These are phyloP conservation scores for Tuber borchii DNA, from an alignment of 495 filamentous ascomycete genomes.

Conservation along the genomic window DNA sequence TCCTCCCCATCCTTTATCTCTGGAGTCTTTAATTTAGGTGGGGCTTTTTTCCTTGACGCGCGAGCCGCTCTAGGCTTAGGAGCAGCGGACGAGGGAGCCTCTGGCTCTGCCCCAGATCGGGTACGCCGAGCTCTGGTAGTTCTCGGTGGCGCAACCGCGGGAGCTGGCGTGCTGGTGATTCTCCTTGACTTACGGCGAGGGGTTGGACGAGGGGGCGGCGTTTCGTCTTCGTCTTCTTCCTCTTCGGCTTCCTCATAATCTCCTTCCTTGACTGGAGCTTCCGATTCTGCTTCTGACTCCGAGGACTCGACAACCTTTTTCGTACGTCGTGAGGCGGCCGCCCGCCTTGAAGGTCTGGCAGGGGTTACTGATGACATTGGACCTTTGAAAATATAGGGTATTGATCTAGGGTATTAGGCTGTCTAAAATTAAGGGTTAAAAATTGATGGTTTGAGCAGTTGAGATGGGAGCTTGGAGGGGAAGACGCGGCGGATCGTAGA, in stretches of 20 bases:
- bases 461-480: neutral
- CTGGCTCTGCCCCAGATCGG: constrained; percentile 12
- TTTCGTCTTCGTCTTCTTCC: neutral
- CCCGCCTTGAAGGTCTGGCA: constrained; percentile 65
- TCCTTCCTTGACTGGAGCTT: constrained; percentile 50
- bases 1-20: constrained; percentile 4
- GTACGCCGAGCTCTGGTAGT: constrained; percentile 12
- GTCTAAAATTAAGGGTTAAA: neutral
- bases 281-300: constrained; percentile 55
- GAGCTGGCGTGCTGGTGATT: constrained; percentile 11
- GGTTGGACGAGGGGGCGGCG: constrained; percentile 5
- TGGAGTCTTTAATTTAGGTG: constrained; percentile 3
- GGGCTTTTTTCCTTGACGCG: constrained; percentile 7
- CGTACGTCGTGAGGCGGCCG: constrained; percentile 57
- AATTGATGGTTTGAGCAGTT: neutral
- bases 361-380: constrained; percentile 50
- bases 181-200: constrained; percentile 27
- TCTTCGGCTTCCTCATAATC: constrained; percentile 52
- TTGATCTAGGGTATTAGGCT: neutral
- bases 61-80: constrained; percentile 14
- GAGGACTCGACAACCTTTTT: constrained; percentile 65
- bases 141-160: constrained; percentile 12
- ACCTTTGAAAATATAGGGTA: neutral
- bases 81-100: constrained; percentile 8
- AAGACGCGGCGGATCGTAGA: neutral